Base-by-base conservation (phyloP, 1,284 basidiomycete species). In the Trichosporon asahii region DNA sequence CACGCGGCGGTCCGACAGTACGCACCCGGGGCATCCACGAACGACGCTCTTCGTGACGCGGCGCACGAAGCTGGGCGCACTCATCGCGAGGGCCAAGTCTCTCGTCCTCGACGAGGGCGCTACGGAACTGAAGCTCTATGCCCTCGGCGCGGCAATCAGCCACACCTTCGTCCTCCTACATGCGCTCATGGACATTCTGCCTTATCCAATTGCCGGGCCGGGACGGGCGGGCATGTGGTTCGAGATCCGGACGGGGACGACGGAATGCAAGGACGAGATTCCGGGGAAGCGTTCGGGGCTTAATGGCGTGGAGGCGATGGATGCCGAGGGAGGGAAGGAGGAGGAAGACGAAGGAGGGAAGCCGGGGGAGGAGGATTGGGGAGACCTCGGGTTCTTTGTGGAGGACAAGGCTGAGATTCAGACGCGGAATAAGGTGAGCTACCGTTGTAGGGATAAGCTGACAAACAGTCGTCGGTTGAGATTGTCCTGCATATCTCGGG, bases 111-210 rank as follows among this genome's bases (percentile, higher is more conserved):
- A 97, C 80, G 92, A 95, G 82, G 96, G 96, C 4, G 57, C 57
- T 4, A 91, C 90, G 73, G 89, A 87, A 2, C 80, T 95, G 25
- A 88, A 90, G 79, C 84, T 95, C 33, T 89, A 88, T 74, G 93
- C 93, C 1, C 89, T 95, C 87, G 91, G 91, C 27, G 92, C 94
- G 2, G 93, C 93, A 0, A 94, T 95, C 67, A 92, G 93, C 1
- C 91, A 91, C 76, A 87, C 93, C 15, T 83, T 92, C 31, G 87
- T 90, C 46, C 86, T 95, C 1, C 84, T 88, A 5, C 87, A 90
- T 15, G 90, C 92, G 18, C 85, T 95, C 6, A 89, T 93, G 0
- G 85, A 88, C 9, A 88, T 91, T 66, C 86, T 95, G 23, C 92
- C 93, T 0, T 93, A 88, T 78, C 77, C 88, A 0, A 57, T 69